phyloP scores from a whole-genome alignment of 2,329 filamentous ascomycete species.

The Talaromyces sp. region DNA sequence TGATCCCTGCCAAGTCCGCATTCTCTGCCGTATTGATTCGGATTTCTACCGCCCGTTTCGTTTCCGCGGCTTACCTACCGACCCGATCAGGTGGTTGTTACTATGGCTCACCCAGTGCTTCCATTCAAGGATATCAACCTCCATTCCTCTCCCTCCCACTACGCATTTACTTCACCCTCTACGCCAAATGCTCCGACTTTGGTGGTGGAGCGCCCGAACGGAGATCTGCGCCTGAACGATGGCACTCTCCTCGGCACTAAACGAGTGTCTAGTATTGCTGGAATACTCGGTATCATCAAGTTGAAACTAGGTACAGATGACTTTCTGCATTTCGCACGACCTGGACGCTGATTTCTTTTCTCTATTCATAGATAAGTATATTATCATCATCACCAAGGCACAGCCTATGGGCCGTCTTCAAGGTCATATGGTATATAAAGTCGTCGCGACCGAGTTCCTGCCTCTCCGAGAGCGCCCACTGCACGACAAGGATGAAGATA shows the following conservation, averaged over 20 bases:
- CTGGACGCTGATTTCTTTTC: constrained; percentile 9
- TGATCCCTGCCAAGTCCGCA: not conserved
- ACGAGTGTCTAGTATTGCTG: constrained; percentile 88
- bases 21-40: not conserved
- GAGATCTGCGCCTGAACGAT: constrained; percentile 81
- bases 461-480: constrained; percentile 88
- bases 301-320: constrained; percentile 70
- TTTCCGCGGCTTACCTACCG: constrained; percentile 36
- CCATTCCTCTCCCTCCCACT: constrained; percentile 83
- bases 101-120: constrained; percentile 40
- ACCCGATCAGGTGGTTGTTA: not conserved
- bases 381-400: constrained; percentile 92
- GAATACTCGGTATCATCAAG: constrained; percentile 90
- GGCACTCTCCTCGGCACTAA: constrained; percentile 69
- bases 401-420: constrained; percentile 85
- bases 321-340: not conserved
- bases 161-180: constrained; percentile 94
- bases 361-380: constrained; percentile 71
- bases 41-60: constrained; percentile 7
- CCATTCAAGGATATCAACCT: constrained; percentile 97
- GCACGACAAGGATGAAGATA: constrained; percentile 90
- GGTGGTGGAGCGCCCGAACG: constrained; percentile 84
- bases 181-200: constrained; percentile 83
- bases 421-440: constrained; percentile 94
- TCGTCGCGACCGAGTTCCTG: constrained; percentile 84